These are phyloP conservation scores for Cryptosporidium ubiquitum DNA, from an alignment of 169 alveolate species.

Conservation along the genomic window DNA sequence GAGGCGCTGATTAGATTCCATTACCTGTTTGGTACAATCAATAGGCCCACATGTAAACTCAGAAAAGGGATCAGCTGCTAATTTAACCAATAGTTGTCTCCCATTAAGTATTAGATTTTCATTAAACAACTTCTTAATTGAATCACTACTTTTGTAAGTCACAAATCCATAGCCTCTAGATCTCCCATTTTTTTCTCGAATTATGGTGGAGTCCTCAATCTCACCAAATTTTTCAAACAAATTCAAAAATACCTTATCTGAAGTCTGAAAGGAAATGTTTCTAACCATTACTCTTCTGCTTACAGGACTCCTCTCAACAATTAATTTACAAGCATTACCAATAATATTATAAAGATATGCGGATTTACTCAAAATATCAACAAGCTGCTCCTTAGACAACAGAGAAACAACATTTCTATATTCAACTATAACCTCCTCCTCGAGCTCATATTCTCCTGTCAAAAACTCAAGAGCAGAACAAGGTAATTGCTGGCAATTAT, in stretches of 20 bases:
- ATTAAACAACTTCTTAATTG: constrained; percentile 78
- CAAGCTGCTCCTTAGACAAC: constrained; percentile 81
- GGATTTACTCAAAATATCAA: constrained; percentile 79
- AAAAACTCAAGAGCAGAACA: constrained; percentile 32
- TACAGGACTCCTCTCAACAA: constrained; percentile 80
- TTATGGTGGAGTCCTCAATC: constrained; percentile 83
- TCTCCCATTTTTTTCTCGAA: constrained; percentile 82
- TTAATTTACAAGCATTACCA: constrained; percentile 77
- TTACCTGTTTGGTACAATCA: constrained; percentile 17
- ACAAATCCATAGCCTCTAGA: constrained; percentile 87
- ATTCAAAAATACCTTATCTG: constrained; percentile 78
- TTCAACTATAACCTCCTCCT: constrained; percentile 35
- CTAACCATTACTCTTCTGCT: constrained; percentile 82
- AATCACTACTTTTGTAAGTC: constrained; percentile 81
- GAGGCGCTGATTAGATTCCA: constrained; percentile 70
- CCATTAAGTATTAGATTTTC: constrained; percentile 76
- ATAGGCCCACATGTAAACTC: constrained; percentile 58
- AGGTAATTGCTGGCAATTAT: constrained; percentile 1
- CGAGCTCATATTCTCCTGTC: constrained; percentile 58
- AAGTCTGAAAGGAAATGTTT: constrained; percentile 81
- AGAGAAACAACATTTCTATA: constrained; percentile 76
- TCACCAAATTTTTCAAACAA: constrained; percentile 80
- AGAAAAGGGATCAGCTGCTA: constrained; percentile 80
- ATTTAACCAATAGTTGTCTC: constrained; percentile 77
- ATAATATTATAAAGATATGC: constrained; percentile 77